Conservation (phyloP, 2,329 filamentous ascomycete species). For the Monosporascus sp. region DNA sequence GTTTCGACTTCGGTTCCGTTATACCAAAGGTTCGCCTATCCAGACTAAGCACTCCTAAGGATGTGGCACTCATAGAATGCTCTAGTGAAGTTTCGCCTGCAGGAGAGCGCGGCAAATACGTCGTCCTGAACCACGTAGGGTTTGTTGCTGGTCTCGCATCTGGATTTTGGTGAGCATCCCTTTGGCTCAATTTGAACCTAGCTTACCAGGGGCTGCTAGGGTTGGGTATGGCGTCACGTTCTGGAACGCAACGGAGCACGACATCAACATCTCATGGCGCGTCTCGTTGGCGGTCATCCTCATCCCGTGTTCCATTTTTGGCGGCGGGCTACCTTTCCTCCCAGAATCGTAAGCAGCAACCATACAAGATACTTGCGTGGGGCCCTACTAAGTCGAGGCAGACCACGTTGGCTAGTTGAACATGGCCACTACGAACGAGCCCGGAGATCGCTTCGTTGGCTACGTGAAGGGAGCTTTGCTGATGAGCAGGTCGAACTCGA, state of each 20-base stretch:
- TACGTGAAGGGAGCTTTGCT: slow-evolving; percentile 39
- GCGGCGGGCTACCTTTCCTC: slow-evolving; percentile 43
- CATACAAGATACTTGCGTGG: background rate
- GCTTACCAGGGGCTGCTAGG: slow-evolving; percentile 28
- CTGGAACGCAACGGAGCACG: slow-evolving; percentile 40
- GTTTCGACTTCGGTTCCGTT: slow-evolving; percentile 52
- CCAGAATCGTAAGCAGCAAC: slow-evolving; percentile 44
- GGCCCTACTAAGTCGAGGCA: slow-evolving; percentile 12
- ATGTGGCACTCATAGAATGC: background rate
- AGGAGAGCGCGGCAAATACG: slow-evolving; percentile 46
- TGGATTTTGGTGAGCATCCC: slow-evolving; percentile 45
- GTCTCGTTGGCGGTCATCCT: slow-evolving; percentile 46
- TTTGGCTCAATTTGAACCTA: background rate
- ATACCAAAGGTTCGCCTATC: slow-evolving; percentile 44
- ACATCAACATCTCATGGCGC: slow-evolving; percentile 44
- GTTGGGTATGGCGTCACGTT: slow-evolving; percentile 51
- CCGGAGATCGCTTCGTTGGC: slow-evolving; percentile 37
- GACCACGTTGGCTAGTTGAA: slow-evolving; percentile 54
- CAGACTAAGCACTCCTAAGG: background rate
- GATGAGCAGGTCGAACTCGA: slow-evolving; percentile 34
- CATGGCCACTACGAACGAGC: slow-evolving; percentile 38
- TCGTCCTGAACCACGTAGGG: slow-evolving; percentile 55
- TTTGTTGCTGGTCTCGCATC: slow-evolving; percentile 48
- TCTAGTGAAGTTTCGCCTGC: slow-evolving; percentile 49
- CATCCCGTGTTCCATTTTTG: slow-evolving; percentile 45